phyloP scores from a whole-genome alignment of 164 flowering plant genomes.

The Umbellularia californica region DNA sequence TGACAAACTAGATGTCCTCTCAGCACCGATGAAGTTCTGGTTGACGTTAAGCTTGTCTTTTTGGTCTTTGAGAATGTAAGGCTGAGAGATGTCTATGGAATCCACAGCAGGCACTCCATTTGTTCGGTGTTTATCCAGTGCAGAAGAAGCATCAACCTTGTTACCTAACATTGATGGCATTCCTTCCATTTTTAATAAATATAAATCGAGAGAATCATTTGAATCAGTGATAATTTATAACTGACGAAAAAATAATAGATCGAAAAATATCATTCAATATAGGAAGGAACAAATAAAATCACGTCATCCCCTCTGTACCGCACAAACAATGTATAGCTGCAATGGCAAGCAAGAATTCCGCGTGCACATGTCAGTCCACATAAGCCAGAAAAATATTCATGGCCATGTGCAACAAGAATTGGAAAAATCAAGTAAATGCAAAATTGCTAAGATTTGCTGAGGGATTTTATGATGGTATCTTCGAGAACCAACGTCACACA shows the following conservation, averaged over 20 bases:
- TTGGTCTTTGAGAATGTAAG: conserved; percentile 21
- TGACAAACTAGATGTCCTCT: conserved; percentile 33
- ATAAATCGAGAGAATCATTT: neutral
- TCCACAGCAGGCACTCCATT: conserved; percentile 30
- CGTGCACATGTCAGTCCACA: neutral
- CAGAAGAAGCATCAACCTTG: conserved; percentile 36
- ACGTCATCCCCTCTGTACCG: neutral
- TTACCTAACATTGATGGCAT: conserved; percentile 19
- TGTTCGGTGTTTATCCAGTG: conserved; percentile 29
- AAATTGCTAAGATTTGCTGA: neutral
- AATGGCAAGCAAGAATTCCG: neutral
- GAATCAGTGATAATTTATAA: too few species aligned
- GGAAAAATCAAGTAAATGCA: neutral
- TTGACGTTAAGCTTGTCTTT: conserved; percentile 20
- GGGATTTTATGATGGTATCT: neutral
- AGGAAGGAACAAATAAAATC: neutral
- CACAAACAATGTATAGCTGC: neutral
- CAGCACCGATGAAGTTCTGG: conserved; percentile 26
- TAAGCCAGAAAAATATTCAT: neutral
- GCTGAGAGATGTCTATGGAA: conserved; percentile 17
- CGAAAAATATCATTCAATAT: neutral
- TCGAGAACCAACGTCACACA: neutral
- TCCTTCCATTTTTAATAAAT: conserved; percentile 12
- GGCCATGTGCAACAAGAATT: neutral
- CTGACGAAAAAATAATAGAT: neutral